Percentiles rank a stretch among this genome's conserved stretches.
phyloP scores from a whole-genome alignment of 495 filamentous ascomycete genomes.

The Penicillium lividum region DNA sequence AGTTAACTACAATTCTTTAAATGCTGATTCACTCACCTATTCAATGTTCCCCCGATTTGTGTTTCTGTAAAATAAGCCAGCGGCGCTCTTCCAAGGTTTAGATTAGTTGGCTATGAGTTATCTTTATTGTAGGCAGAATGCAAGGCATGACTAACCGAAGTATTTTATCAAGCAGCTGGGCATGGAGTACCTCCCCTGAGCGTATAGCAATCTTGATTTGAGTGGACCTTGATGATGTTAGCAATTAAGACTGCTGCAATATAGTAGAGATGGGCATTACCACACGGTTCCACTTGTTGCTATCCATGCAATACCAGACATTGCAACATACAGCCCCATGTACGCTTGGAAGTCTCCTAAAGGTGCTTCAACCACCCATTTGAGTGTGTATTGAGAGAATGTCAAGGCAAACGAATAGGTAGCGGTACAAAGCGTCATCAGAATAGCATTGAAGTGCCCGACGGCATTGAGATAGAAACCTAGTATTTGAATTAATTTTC shows the following conservation, averaged over 20 bases:
- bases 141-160: slow-evolving; percentile 13
- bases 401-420: slow-evolving; percentile 13
- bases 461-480: slow-evolving; percentile 2
- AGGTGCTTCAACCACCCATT: slow-evolving; percentile 14
- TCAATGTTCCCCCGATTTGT: slow-evolving; percentile 42
- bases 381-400: slow-evolving; percentile 13
- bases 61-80: slow-evolving; percentile 42
- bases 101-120: slow-evolving; percentile 4
- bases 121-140: slow-evolving; percentile 3
- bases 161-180: slow-evolving; percentile 15
- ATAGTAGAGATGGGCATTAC: slow-evolving; percentile 10
- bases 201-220: slow-evolving; percentile 20
- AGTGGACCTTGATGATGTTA: slow-evolving; percentile 15
- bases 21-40: slow-evolving; percentile 23
- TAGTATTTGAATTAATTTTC: no score
- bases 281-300: slow-evolving; percentile 17
- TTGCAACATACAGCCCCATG: slow-evolving; percentile 6
- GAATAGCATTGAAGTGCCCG: not conserved
- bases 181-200: slow-evolving; percentile 21
- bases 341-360: not conserved
- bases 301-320: slow-evolving; percentile 14
- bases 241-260: not conserved
- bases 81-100: slow-evolving; percentile 23
- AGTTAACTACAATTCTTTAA: not conserved
- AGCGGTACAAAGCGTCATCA: slow-evolving; percentile 7